Evolutionary conservation across 306 rosid genomes (phyloP).

Genomic region (Cicer yamashitae): DNA sequence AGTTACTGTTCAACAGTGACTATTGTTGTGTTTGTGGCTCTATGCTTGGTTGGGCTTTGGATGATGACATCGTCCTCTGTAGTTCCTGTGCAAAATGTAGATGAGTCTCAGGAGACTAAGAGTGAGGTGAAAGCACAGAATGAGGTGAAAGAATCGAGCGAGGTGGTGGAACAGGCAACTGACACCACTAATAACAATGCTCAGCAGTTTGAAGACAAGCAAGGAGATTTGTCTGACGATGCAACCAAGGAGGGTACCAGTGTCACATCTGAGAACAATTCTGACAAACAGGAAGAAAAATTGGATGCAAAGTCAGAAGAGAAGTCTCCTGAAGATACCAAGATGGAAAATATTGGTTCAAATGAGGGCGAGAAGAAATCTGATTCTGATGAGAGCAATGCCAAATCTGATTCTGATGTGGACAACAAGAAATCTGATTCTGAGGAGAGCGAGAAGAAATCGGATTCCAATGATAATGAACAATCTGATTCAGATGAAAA

Average conservation of each 20-base stretch:
- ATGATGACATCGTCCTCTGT: slow-evolving; percentile 91
- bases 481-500: slow-evolving; percentile 53
- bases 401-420: slow-evolving; percentile 47
- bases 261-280: slow-evolving; percentile 47
- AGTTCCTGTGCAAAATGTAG: slow-evolving; percentile 77
- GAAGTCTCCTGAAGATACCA: slow-evolving; percentile 51
- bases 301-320: slow-evolving; percentile 51
- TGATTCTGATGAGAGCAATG: slow-evolving; percentile 48
- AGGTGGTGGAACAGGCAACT: slow-evolving; percentile 51
- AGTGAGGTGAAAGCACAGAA: slow-evolving; percentile 53
- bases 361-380: slow-evolving; percentile 49
- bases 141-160: slow-evolving; percentile 51
- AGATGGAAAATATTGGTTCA: slow-evolving; percentile 51
- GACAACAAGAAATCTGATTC: slow-evolving; percentile 44
- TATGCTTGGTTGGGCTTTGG: slow-evolving; percentile 92
- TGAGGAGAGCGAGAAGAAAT: slow-evolving; percentile 42
- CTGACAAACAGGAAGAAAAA: slow-evolving; percentile 44
- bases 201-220: slow-evolving; percentile 75
- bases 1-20: slow-evolving; percentile 86
- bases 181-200: slow-evolving; percentile 51
- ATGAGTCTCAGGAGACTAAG: slow-evolving; percentile 63
- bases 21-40: slow-evolving; percentile 82
- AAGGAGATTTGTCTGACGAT: slow-evolving; percentile 78
- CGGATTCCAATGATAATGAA: slow-evolving; percentile 42
- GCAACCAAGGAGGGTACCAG: slow-evolving; percentile 62